Evolutionary conservation across 2,329 filamentous ascomycete genomes (phyloP).

Genomic region (Pseudogymnoascus sp.): DNA sequence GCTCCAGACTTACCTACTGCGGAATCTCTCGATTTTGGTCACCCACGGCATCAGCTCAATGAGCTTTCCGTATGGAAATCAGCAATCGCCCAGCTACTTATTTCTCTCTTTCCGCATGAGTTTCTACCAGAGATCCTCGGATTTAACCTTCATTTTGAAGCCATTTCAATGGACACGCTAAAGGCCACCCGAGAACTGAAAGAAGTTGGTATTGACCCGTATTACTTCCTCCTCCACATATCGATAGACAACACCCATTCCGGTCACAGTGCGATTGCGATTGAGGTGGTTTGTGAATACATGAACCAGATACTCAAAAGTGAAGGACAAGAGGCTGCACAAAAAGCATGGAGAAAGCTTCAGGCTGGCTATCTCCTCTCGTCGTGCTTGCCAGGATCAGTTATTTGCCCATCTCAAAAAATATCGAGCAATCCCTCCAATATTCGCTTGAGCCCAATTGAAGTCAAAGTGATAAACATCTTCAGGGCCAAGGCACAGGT

Average conservation of each 20-base stretch:
- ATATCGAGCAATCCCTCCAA: not conserved
- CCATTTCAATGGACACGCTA: slow-evolving; percentile 32
- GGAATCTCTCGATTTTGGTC: slow-evolving; percentile 14
- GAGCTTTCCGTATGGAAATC: slow-evolving; percentile 31
- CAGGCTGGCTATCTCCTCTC: slow-evolving; percentile 35
- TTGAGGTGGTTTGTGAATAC: slow-evolving; percentile 31
- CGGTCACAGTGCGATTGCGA: slow-evolving; percentile 40
- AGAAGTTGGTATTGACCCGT: slow-evolving; percentile 34
- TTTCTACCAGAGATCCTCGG: slow-evolving; percentile 43
- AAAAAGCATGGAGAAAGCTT: slow-evolving; percentile 32
- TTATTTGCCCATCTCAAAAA: slow-evolving; percentile 17
- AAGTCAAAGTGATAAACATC: slow-evolving; percentile 25
- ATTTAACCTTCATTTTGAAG: slow-evolving; percentile 42
- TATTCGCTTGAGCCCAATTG: slow-evolving; percentile 10
- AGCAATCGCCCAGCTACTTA: slow-evolving; percentile 35
- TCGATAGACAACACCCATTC: slow-evolving; percentile 41
- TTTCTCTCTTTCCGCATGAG: slow-evolving; percentile 40
- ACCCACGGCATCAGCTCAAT: slow-evolving; percentile 14
- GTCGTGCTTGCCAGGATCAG: slow-evolving; percentile 12
- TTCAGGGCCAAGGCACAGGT: slow-evolving; percentile 32
- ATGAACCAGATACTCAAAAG: slow-evolving; percentile 25
- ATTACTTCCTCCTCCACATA: slow-evolving; percentile 43
- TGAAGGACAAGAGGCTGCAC: slow-evolving; percentile 24
- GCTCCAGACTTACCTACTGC: slow-evolving; percentile 20
- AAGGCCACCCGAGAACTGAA: slow-evolving; percentile 34